phyloP scores from a whole-genome alignment of 2,329 filamentous ascomycete genomes.

The Chrysosporium queenslandicum region DNA sequence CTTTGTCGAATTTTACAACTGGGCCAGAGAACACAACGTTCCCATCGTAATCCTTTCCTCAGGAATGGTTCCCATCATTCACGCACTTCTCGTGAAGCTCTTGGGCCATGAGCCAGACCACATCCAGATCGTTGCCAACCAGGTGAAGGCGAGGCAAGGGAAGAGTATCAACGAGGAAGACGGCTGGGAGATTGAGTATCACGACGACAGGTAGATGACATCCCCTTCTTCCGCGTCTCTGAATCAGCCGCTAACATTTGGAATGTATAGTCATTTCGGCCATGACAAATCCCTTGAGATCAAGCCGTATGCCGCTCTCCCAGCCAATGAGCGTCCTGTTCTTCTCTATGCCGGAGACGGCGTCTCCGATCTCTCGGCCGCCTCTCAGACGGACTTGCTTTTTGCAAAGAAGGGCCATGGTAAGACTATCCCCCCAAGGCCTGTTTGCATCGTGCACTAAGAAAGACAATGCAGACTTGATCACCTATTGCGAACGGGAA shows the following conservation, averaged over 20 bases:
- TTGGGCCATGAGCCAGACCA: conserved; percentile 68
- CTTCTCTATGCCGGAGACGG: conserved; percentile 95
- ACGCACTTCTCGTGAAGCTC: conserved; percentile 66
- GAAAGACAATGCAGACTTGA: conserved; percentile 54
- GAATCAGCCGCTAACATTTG: too few relatives aligned
- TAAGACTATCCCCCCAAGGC: conserved; percentile 26
- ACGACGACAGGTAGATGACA: conserved; percentile 60
- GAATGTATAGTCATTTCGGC: conserved; percentile 68
- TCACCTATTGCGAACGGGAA: conserved; percentile 75
- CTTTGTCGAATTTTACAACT: conserved; percentile 80
- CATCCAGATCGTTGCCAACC: conserved; percentile 85
- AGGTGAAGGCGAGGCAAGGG: conserved; percentile 56
- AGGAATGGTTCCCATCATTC: conserved; percentile 88
- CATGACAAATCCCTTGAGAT: conserved; percentile 95
- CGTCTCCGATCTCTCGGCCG: conserved; percentile 83
- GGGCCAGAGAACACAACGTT: conserved; percentile 69
- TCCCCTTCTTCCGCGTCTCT: background rate
- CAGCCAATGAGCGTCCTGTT: conserved; percentile 58
- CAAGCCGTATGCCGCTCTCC: conserved; percentile 64
- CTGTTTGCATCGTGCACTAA: background rate
- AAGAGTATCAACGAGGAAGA: conserved; percentile 67
- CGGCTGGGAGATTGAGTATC: conserved; percentile 82
- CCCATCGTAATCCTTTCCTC: conserved; percentile 86
- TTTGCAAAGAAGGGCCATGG: conserved; percentile 88
- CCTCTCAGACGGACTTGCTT: conserved; percentile 81